Conservation (phyloP, 352 stramenopile genomes). For the Stephanocyclus meneghinianus region DNA sequence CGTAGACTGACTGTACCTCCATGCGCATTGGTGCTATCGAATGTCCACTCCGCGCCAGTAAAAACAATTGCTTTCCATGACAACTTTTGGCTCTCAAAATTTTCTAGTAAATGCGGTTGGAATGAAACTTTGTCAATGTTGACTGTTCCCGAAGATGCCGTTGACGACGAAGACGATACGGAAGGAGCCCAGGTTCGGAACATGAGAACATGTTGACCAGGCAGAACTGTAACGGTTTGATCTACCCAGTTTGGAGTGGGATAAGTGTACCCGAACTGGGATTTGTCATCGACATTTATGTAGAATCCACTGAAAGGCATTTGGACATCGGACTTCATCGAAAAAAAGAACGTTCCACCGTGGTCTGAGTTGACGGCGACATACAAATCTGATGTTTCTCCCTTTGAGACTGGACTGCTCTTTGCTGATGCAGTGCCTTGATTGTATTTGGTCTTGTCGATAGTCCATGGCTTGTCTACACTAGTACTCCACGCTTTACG, state of each 20-base stretch:
- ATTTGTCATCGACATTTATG: constrained; percentile 30
- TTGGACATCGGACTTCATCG: constrained; percentile 31
- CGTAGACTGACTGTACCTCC: constrained; percentile 16
- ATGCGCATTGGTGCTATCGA: constrained; percentile 16
- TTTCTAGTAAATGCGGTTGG: constrained; percentile 24
- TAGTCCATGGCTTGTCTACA: constrained; percentile 30
- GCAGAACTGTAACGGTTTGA: constrained; percentile 3
- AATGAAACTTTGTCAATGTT: constrained; percentile 32
- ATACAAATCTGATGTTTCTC: constrained; percentile 27
- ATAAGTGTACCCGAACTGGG: constrained; percentile 36
- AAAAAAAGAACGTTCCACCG: constrained; percentile 34
- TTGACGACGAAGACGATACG: background rate
- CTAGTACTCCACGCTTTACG: constrained; percentile 23
- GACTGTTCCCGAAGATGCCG: constrained; percentile 14
- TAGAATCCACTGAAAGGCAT: constrained; percentile 42
- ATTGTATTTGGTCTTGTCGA: background rate
- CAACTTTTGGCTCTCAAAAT: constrained; percentile 25
- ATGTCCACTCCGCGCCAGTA: constrained; percentile 13
- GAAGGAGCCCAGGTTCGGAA: constrained; percentile 29
- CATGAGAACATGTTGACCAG: constrained; percentile 33
- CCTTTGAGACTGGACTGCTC: background rate
- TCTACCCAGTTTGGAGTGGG: constrained; percentile 9
- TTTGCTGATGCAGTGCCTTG: constrained; percentile 25
- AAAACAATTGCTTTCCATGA: constrained; percentile 6
- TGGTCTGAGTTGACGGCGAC: constrained; percentile 26